Conservation (phyloP, 352 stramenopile species). For the Pythium plurisporium region DNA sequence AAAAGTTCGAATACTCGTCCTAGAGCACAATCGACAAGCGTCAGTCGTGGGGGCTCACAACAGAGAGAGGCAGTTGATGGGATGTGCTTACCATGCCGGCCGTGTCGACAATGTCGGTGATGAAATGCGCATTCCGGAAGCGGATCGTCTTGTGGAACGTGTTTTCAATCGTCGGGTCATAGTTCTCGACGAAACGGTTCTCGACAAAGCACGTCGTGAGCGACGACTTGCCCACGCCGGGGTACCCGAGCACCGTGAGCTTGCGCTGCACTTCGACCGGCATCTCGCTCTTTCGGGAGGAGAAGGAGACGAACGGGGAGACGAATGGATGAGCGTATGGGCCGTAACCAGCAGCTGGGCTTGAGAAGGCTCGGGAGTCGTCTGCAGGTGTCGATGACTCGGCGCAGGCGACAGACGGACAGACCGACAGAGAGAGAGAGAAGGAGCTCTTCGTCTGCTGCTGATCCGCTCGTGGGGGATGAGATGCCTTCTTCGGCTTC, state of each 20-base stretch:
- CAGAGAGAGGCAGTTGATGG: background rate
- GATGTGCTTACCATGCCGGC: slow-evolving; percentile 88
- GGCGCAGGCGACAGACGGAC: too few species aligned
- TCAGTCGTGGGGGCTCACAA: background rate
- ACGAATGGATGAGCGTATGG: too few species aligned
- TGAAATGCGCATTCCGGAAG: slow-evolving; percentile 95
- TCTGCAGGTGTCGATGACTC: too few species aligned
- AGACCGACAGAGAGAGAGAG: too few species aligned
- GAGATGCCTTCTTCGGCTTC: slow-evolving; percentile 1
- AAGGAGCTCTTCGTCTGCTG: slow-evolving; percentile 6
- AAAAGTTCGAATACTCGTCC: slow-evolving; percentile 96
- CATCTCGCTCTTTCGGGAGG: slow-evolving; percentile 35
- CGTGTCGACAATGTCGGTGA: slow-evolving; percentile 97
- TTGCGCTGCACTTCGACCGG: slow-evolving; percentile 94
- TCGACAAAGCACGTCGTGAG: slow-evolving; percentile 94
- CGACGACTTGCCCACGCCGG: slow-evolving; percentile 94
- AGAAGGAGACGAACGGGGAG: background rate
- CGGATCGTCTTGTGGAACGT: slow-evolving; percentile 96
- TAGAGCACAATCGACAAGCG: slow-evolving; percentile 17
- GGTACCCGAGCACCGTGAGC: slow-evolving; percentile 93
- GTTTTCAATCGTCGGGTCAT: slow-evolving; percentile 96
- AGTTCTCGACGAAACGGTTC: slow-evolving; percentile 90
- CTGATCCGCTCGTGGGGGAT: background rate
- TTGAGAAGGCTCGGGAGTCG: too few species aligned
- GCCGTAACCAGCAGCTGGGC: too few species aligned